Evolutionary conservation across 176 grass and related monocot genomes (phyloP), one percentile per base, ranked within the genome.

Genomic region (Cocos nucifera): DNA sequence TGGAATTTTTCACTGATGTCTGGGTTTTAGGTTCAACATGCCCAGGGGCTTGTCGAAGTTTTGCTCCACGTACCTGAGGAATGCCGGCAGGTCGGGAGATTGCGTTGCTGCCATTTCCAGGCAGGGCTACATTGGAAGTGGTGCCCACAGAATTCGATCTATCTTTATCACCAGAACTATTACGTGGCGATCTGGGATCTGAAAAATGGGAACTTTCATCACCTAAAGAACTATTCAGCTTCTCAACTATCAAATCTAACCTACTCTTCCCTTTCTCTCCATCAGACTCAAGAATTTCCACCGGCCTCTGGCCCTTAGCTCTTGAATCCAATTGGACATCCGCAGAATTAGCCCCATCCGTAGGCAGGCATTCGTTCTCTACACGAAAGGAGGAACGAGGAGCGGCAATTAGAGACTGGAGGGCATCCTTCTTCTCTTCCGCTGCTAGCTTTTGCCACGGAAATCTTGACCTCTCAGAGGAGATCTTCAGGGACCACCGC

Each of bases 381-480:
- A 25, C 48, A 19, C 52, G 50, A 29, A 19, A 20, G 32, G 27
- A 8, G 35, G 35, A 3, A 44, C 35, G 8, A 12, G 8, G 35
- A 44, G 35, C 35, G 3, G 35, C 35, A 35, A 24, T 19, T 49
- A 30, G 62, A 10, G 0, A 54, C 58, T 17, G 61, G 50, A 15
- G 19, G 54, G 57, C 50, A n/a, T n/a, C 54, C 3, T 57, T 56
- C 16, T 24, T 15, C 51, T 77, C 82, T 4, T 56, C 4, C 25
- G 58, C 63, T 49, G 29, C 6, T 16, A 65, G 61, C 53, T 71
- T 74, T 65, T 96, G 80, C 92, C 87, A 91, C 15, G 92, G 92
- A 20, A 88, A 71, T 35, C 74, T 69, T 29, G 81, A 25, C 7
- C 87, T 73, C 66, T 61, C 75, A 68, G 84, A 91, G 30, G 92